Base-by-base conservation (phyloP, 2,329 filamentous ascomycete species). In the Chrysosporium queenslandicum region DNA sequence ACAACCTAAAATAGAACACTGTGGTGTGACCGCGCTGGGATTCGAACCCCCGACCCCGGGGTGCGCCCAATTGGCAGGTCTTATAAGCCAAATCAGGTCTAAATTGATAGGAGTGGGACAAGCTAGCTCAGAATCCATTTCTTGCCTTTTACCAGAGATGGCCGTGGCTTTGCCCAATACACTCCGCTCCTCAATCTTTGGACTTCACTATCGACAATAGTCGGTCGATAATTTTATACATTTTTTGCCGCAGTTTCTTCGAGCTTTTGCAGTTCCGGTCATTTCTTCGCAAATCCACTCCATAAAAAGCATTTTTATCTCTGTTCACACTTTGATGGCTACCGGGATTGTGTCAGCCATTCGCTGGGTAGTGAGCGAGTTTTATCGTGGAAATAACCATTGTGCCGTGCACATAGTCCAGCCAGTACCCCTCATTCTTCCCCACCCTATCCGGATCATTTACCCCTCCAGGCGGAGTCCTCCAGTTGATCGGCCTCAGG, bases 121-220 rank as follows among this genome's bases (percentile, higher is more conserved):
- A 77, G 70, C 78, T 82, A 82, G 75, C 74, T 66, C 74, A 77
- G 80, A 83, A 84, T 79, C 80, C 79, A 82, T 80, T 80, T 82
- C 80, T 84, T 84, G 80, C 80, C 80, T 83, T 85, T 85, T 85
- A 85, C 81, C 81, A 85, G 82, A 84, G 81, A 81, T 83, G 80
- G 80, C 81, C 80, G 80, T 83, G 80, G 79, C 68, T 72, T 63
- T 73, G 74, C 74, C 74, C 75, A 78, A 69, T 69, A 77, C 63
- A 77, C 76, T 77, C 77, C 75, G 74, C 71, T 79, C 64, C 63
- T 63, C 61, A 79, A 78, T 79, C 76, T 79, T 79, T 79, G 77
- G 75, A 60, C 54, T 49, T 59, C 5, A 49, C 60, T 56, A 63
- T 66, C 68, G 70, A 72, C 72, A 68, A 70, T 52, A 70, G 67